Evolutionary conservation across 176 grass and related monocot species (phyloP).

Genomic region (Carex kokanica): DNA sequence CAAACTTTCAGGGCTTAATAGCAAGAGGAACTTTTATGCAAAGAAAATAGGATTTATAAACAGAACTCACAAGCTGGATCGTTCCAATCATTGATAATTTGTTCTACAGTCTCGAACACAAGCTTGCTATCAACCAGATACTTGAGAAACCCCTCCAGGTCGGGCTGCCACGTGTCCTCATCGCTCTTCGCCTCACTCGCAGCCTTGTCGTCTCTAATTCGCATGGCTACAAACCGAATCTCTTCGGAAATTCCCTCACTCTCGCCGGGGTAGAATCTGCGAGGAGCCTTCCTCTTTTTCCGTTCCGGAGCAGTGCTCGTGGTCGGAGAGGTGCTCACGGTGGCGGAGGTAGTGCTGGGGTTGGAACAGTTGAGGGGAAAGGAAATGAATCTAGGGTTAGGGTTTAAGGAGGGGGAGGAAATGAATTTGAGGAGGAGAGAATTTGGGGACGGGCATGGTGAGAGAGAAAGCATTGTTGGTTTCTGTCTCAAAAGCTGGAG

Average conservation of each 20-base stretch:
- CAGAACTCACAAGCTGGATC: slow-evolving; percentile 75
- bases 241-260: slow-evolving; percentile 73
- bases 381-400: slow-evolving; percentile 21
- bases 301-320: slow-evolving; percentile 9
- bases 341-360: slow-evolving; percentile 19
- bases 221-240: slow-evolving; percentile 98
- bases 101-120: slow-evolving; percentile 83
- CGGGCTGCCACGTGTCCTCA: slow-evolving; percentile 55
- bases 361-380: slow-evolving; percentile 29
- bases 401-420: not conserved
- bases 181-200: not conserved
- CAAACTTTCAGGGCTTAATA: not conserved
- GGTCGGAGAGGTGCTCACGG: not conserved
- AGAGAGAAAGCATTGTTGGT: slow-evolving; percentile 20
- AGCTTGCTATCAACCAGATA: slow-evolving; percentile 91
- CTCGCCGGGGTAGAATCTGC: slow-evolving; percentile 61
- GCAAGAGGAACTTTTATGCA: not conserved
- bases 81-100: slow-evolving; percentile 68
- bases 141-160: slow-evolving; percentile 63
- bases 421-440: not conserved
- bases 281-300: slow-evolving; percentile 40
- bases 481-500: not conserved
- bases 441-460: not conserved
- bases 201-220: slow-evolving; percentile 44
- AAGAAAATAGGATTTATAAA: not conserved